Evolutionary conservation across 768 basidiomycete genomes (phyloP), one percentile per base, ranked within the genome.

Genomic region (Amanita rubescens): DNA sequence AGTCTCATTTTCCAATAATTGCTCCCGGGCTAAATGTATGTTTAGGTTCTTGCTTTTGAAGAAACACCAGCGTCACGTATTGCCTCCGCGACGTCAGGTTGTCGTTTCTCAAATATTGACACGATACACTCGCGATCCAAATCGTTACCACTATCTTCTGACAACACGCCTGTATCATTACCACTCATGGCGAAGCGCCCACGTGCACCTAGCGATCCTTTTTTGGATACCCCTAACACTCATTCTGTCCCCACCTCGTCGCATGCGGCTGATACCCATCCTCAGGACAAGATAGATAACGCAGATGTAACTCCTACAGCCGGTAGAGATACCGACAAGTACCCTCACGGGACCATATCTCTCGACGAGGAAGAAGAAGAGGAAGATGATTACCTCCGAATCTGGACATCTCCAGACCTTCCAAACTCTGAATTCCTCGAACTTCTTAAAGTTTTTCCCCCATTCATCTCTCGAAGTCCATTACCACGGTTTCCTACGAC

Each of bases 401-500:
- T 80, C 38, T 95, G 93, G 93, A 85, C 81, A 0, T 81, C 83
- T 5, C 89, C 92, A 17, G 82, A 92, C 65, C 74, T 95, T 5
- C 58, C 79, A 37, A 87, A 94, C 65, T 79, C 82, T 35, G 93
- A 95, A 68, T 75, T 79, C 61, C 63, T 83, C 17, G 73, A 76
- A 46, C 75, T 95, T 30, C 70, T 92, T 53, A 76, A 76, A 41
- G 64, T 90, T 22, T 93, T 94, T 67, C 93, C 92, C 12, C 63
- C 82, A 0, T 91, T 90, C 64, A 77, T 94, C 53, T 77, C 86
- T 12, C 75, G 81, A 47, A 76, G 80, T 54, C 63, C 82, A n/a
- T 65, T 88, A 41, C 87, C 88, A 24, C 83, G 90, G 37, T 93
- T 94, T 69, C 75, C 80, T 27, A 55, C 61, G 33, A 69, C 62